These are phyloP conservation scores for Thalassiosira livingstoniorum DNA, from an alignment of 352 stramenopile genomes.

Conservation along the genomic window DNA sequence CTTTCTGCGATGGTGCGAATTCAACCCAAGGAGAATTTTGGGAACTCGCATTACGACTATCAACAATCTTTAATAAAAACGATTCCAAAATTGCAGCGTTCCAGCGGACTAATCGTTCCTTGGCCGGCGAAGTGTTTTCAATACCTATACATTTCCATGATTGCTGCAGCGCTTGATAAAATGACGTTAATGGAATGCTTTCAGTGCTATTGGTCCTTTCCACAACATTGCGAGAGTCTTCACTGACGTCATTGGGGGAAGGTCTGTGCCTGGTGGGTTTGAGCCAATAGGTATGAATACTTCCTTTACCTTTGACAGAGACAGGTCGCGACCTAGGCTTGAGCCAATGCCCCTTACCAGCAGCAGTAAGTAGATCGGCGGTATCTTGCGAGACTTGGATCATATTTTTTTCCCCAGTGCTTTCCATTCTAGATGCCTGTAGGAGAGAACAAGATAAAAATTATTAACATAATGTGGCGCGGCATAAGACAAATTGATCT, in stretches of 20 bases:
- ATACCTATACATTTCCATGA: constrained; percentile 42
- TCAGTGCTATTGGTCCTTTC: background rate
- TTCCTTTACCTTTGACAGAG: constrained; percentile 63
- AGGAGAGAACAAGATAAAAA: no score
- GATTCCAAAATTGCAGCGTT: constrained; percentile 58
- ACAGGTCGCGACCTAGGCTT: constrained; percentile 37
- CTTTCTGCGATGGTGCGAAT: constrained; percentile 19
- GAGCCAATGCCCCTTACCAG: constrained; percentile 51
- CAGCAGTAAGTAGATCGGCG: constrained; percentile 50
- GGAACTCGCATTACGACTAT: constrained; percentile 23
- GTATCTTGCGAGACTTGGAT: constrained; percentile 66
- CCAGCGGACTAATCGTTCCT: constrained; percentile 62
- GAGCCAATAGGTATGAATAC: constrained; percentile 59
- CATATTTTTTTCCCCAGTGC: constrained; percentile 45
- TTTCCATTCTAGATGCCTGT: constrained; percentile 50
- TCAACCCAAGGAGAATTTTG: background rate
- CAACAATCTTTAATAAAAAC: constrained; percentile 55
- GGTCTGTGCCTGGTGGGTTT: background rate
- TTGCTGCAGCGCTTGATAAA: constrained; percentile 18
- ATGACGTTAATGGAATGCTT: constrained; percentile 3
- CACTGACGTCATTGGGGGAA: background rate
- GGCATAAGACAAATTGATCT: background rate
- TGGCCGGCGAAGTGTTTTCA: constrained; percentile 23
- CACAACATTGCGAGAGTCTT: background rate
- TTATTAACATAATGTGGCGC: no score